Base-by-base conservation (phyloP, 805 yeast species). In the Yamadazyma ubonensis region DNA sequence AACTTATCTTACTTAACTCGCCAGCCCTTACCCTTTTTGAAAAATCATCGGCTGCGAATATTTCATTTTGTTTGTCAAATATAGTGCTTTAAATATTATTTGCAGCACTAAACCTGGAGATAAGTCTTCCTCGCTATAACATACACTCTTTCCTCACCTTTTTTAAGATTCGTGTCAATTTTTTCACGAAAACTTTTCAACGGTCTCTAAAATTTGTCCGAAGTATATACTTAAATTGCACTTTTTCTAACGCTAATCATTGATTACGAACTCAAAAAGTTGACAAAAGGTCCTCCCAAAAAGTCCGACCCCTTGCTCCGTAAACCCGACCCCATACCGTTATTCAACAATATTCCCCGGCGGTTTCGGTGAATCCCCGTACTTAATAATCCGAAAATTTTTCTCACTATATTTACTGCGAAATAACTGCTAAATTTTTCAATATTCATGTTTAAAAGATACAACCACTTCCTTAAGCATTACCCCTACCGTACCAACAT, bases 401-500 rank as follows among this genome's bases (percentile, higher is more conserved):
- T 32, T 32, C 35, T 26, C 35, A 32, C 9, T n/a, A 20, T 10
- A 19, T 20, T 12, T 10, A 23, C 26, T 23, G 26, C 26, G 26
- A 23, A 15, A 14, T 21, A 20, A 21, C 35, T 11, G 23, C 35
- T 12, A 15, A 8, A 32, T 32, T 20, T 32, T 32, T 32, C 35
- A 32, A 11, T 23, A 23, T 23, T 23, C 26, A 41, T 45, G 43
- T 56, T 54, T 38, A 54, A 48, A 19, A 43, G 37, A 29, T 59
- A 59, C 32, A 55, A 55, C 41, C 32, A 33, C n/a, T 39, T 59
- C 14, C 60, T 79, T 31, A 58, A 59, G 45, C 61, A 56, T 26
- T 68, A 69, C 42, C 83, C 85, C 3, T 73, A 68, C 52, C 52
- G 67, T 28, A 76, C 82, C 36, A 80, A 79, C 53, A 73, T 78